These are phyloP conservation scores for Cercospora citrullina DNA, from an alignment of 2,329 filamentous ascomycete species.

Conservation along the genomic window DNA sequence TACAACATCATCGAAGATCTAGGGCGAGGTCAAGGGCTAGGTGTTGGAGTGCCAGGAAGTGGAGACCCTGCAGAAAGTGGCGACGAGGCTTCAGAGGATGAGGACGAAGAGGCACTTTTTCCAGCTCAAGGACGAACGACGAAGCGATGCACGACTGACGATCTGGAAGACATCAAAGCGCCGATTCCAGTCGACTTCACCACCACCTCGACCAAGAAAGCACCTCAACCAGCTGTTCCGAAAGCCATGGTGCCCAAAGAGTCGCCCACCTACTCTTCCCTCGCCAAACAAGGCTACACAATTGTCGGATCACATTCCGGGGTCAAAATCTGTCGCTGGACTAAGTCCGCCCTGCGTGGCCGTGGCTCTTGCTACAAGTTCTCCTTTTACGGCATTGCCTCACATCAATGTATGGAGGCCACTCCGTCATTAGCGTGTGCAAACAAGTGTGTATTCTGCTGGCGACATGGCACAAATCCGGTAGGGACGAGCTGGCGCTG, in stretches of 20 bases:
- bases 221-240: conserved; percentile 49
- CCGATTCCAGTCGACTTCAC: conserved; percentile 85
- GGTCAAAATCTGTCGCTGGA: conserved; percentile 98
- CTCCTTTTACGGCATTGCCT: conserved; percentile 95
- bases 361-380: conserved; percentile 97
- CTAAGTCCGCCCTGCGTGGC: conserved; percentile 90
- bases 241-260: conserved; percentile 95
- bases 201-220: conserved; percentile 59
- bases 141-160: conserved; percentile 55
- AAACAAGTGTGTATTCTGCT: conserved; percentile 99
- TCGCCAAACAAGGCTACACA: conserved; percentile 95
- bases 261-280: conserved; percentile 81
- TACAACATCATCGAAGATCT: conserved; percentile 67
- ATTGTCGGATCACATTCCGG: conserved; percentile 95
- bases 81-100: conserved; percentile 65
- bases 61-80: conserved; percentile 85
- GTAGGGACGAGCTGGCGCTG: conserved; percentile 97
- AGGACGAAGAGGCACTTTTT: conserved; percentile 41
- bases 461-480: conserved; percentile 95
- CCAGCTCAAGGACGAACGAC: conserved; percentile 43
- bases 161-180: conserved; percentile 74
- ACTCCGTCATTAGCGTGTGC: conserved; percentile 93
- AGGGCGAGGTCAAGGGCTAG: conserved; percentile 54
- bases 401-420: conserved; percentile 97
- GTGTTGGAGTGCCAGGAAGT: conserved; percentile 72